Percentiles rank a stretch among this genome's conserved stretches.
These are phyloP conservation scores for Cenococcum geophilum DNA, from an alignment of 495 filamentous ascomycete species.

Conservation along the genomic window DNA sequence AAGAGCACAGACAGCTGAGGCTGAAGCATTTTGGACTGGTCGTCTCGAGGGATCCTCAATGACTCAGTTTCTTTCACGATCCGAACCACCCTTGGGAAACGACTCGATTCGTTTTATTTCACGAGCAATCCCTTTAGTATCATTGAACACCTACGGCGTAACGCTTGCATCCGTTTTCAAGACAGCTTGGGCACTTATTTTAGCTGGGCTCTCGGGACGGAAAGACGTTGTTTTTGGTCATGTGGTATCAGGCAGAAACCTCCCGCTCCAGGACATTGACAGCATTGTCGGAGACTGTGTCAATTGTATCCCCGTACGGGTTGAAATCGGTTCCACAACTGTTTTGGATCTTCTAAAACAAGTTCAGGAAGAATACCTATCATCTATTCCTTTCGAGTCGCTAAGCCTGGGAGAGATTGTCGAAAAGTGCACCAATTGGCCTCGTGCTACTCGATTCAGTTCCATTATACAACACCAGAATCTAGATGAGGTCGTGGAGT, in stretches of 20 bases:
- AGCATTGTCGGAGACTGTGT: slow-evolving; percentile 53
- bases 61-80: slow-evolving; percentile 21
- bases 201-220: slow-evolving; percentile 47
- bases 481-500: background rate
- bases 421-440: slow-evolving; percentile 36
- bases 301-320: slow-evolving; percentile 54
- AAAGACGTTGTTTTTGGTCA: slow-evolving; percentile 53
- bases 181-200: slow-evolving; percentile 51
- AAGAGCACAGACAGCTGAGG: slow-evolving; percentile 14
- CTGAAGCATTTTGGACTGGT: slow-evolving; percentile 26
- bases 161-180: slow-evolving; percentile 53
- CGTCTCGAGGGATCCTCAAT: slow-evolving; percentile 27
- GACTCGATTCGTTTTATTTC: slow-evolving; percentile 15
- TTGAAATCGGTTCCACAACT: slow-evolving; percentile 45
- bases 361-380: slow-evolving; percentile 54
- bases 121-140: slow-evolving; percentile 12
- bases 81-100: background rate
- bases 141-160: slow-evolving; percentile 30
- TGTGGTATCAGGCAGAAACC: slow-evolving; percentile 51
- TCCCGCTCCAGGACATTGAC: slow-evolving; percentile 49
- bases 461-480: slow-evolving; percentile 30
- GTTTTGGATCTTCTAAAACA: slow-evolving; percentile 48
- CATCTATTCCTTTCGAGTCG: slow-evolving; percentile 51
- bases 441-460: slow-evolving; percentile 28
- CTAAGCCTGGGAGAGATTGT: slow-evolving; percentile 36